Conservation (phyloP, 106 monocot genomes). For the Iris macrosiphon region DNA sequence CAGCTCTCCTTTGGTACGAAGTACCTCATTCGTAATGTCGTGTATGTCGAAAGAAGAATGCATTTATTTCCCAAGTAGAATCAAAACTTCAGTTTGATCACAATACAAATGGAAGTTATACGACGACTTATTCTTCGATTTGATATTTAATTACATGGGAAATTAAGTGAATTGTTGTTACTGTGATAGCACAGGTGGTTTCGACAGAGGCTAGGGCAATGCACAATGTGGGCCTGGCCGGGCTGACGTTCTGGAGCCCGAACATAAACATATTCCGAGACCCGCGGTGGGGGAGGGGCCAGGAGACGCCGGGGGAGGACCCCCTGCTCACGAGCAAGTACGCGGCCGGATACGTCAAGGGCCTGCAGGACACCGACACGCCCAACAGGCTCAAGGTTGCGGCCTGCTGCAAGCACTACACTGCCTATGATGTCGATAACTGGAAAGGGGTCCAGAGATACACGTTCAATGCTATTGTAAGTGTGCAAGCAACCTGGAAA, state of each 20-base stretch:
- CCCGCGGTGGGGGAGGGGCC: constrained; percentile 97
- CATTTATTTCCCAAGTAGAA: too few relatives aligned
- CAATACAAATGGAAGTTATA: too few relatives aligned
- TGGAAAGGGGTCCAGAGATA: constrained; percentile 88
- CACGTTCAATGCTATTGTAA: constrained; percentile 89
- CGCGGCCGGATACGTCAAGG: constrained; percentile 59
- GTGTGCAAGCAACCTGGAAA: too few relatives aligned
- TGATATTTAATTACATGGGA: too few relatives aligned
- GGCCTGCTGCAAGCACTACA: constrained; percentile 98
- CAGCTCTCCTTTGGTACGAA: too few relatives aligned
- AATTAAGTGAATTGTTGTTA: too few relatives aligned
- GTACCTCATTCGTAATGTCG: too few relatives aligned
- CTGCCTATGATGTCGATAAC: constrained; percentile 90
- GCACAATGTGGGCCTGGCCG: constrained; percentile 92
- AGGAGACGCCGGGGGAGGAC: constrained; percentile 96
- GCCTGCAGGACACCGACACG: constrained; percentile 53
- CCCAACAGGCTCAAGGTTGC: constrained; percentile 71
- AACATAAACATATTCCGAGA: constrained; percentile 90
- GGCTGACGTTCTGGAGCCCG: constrained; percentile 93
- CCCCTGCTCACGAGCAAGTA: constrained; percentile 72
- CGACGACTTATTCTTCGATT: too few relatives aligned
- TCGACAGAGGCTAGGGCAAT: constrained; percentile 88
- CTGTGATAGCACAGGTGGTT: constrained; percentile 87
- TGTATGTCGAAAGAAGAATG: too few relatives aligned
- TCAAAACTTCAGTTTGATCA: too few relatives aligned